A percentile compares a stretch with the other conserved stretches of the same genome.
phyloP scores from a whole-genome alignment of 306 rosid genomes.

The Vachellia pachyceras region DNA sequence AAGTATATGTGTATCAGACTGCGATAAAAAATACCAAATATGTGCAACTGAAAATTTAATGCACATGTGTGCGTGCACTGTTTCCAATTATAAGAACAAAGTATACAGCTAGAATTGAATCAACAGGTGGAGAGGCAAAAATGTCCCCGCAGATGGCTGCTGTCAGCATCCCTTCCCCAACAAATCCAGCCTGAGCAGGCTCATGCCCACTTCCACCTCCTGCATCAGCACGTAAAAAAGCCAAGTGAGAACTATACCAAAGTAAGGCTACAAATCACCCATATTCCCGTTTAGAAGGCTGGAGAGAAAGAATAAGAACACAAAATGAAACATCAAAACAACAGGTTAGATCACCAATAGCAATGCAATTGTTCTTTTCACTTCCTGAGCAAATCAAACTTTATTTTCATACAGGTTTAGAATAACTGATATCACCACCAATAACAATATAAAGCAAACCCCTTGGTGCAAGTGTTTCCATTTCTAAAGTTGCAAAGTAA shows the following conservation, averaged over 20 bases:
- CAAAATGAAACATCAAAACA: background rate
- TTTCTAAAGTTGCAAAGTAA: background rate
- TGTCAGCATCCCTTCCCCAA: constrained; percentile 98
- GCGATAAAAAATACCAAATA: constrained; percentile 31
- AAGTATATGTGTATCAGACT: constrained; percentile 42
- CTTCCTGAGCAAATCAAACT: background rate
- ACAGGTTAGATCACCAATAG: background rate
- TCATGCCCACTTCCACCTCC: constrained; percentile 99
- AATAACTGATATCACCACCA: background rate
- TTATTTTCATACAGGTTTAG: background rate
- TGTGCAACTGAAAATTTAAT: constrained; percentile 31
- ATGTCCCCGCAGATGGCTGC: constrained; percentile 98
- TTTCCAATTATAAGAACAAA: constrained; percentile 40
- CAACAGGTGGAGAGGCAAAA: constrained; percentile 88
- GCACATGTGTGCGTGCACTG: too few species aligned
- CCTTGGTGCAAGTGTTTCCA: background rate
- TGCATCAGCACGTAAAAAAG: constrained; percentile 47
- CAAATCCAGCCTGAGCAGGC: constrained; percentile 95
- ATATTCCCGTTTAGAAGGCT: background rate
- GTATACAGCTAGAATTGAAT: constrained; percentile 87
- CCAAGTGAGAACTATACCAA: background rate
- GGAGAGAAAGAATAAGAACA: background rate
- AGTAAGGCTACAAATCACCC: constrained; percentile 25
- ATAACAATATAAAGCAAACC: background rate
- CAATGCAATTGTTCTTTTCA: background rate